Conservation (phyloP, 345 rosid species). For the Melastoma malabathricum region DNA sequence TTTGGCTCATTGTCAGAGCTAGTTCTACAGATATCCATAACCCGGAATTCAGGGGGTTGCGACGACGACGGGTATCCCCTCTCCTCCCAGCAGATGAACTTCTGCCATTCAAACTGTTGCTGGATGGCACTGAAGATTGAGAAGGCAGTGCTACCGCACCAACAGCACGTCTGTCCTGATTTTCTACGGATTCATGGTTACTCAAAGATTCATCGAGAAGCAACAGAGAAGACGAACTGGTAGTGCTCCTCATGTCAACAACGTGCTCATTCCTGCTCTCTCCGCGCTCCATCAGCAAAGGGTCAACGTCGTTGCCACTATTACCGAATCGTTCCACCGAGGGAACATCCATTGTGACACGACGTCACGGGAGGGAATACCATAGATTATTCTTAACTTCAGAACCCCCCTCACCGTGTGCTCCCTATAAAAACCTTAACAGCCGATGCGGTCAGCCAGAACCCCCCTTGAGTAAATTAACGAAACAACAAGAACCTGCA, state of each 20-base stretch:
- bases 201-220: constrained; percentile 43
- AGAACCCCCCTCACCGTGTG: no score
- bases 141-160: constrained; percentile 20
- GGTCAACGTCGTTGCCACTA: constrained; percentile 26
- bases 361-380: constrained; percentile 4
- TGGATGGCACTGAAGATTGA: constrained; percentile 32
- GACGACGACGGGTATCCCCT: constrained; percentile 52
- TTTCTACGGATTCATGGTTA: constrained; percentile 34
- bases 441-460: no score
- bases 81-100: constrained; percentile 33
- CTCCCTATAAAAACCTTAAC: no score
- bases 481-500: no score
- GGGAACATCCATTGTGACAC: constrained; percentile 73
- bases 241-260: constrained; percentile 41
- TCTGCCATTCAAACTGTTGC: constrained; percentile 40
- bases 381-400: no score
- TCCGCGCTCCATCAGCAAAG: constrained; percentile 63
- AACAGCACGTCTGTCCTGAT: constrained; percentile 37
- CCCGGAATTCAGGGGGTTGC: constrained; percentile 90
- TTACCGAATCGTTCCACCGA: constrained; percentile 32
- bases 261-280: constrained; percentile 40
- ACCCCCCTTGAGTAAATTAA: no score
- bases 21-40: constrained; percentile 86
- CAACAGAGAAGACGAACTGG: constrained; percentile 30
- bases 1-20: constrained; percentile 71